Base-by-base conservation (phyloP, 805 yeast genomes). In the Maudiozyma turicensis region DNA sequence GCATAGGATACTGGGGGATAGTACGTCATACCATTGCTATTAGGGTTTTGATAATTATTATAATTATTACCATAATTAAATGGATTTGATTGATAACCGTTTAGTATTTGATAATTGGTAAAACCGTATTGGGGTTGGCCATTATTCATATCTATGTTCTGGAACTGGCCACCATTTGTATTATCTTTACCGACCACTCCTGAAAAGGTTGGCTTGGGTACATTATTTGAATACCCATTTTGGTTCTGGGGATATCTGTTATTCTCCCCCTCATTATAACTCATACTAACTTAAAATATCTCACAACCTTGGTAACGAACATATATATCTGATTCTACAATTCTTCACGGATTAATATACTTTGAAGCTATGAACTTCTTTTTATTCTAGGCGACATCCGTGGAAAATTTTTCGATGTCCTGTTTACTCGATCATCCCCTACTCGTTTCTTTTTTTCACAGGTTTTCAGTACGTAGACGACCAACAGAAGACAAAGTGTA, bases 201-300 rank as follows among this genome's bases (percentile, higher is more conserved):
- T 3, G 65, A 61, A 15, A 56, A 61, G 6, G 63, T 52, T 0
- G 65, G 65, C 44, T 51, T 55, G 7, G 65, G 65, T 28, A 60
- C 38, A 43, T 47, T 47, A n/a, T 15, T 33, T 8, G 28, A 8
- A 11, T 43, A 38, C 3, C 14, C 9, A 13, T 26, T 11, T 13
- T 13, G 34, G 35, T 39, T 33, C 26, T 13, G 20, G 2, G 29
- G 33, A 29, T 31, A 7, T 2, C 42, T 15, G 13, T 41, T n/a
- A 38, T 45, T 37, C 4, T 34, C 20, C 26, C 4, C 26, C 26
- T 20, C 26, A 20, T 20, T 20, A 31, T 44, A 47, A 26, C 41
- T 46, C 49, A 43, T 50, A 41, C 14, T 40, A 37, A 15, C 38
- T 9, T 13, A 8, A 9, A 20, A 20, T 20, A 4, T 20, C 26